These are phyloP conservation scores for Claviceps africana DNA, from an alignment of 2,329 filamentous ascomycete genomes.

Conservation along the genomic window DNA sequence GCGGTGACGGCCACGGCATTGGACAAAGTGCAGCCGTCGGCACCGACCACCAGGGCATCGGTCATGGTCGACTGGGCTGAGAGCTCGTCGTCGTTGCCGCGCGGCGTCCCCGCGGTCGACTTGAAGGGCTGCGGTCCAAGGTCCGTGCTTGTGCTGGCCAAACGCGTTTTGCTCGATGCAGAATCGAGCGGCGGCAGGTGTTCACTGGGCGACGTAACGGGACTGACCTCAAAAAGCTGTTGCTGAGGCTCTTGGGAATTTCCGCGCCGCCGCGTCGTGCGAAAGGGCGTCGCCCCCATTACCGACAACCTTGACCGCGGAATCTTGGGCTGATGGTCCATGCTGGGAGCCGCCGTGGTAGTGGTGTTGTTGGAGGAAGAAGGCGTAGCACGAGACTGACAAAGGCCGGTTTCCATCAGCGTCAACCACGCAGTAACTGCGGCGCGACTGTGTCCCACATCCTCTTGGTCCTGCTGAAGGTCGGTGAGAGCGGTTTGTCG, in stretches of 20 bases:
- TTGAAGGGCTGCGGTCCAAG: not conserved
- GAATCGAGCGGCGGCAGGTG: not conserved
- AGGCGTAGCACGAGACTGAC: not conserved
- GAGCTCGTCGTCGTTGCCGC: not conserved
- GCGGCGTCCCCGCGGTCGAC: not conserved
- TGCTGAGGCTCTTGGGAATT: not conserved
- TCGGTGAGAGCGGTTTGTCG: not conserved
- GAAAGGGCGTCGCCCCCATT: not conserved
- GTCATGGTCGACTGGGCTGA: not conserved
- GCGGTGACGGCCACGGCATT: not conserved
- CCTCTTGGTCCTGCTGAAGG: not conserved
- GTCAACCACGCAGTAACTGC: not conserved
- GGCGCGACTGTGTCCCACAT: not conserved
- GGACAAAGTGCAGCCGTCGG: not conserved
- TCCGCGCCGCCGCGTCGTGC: not conserved
- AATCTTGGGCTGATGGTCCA: not conserved
- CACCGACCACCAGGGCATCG: not conserved
- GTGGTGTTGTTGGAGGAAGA: not conserved
- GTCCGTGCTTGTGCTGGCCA: not conserved
- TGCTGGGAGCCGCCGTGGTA: not conserved
- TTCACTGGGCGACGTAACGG: not conserved
- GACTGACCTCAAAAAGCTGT: not conserved
- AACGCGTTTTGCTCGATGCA: not conserved
- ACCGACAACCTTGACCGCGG: not conserved
- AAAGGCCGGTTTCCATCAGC: not conserved